Evolutionary conservation across 345 rosid genomes (phyloP), one percentile per base, ranked within the genome.

Genomic region (Excoecaria agallocha): DNA sequence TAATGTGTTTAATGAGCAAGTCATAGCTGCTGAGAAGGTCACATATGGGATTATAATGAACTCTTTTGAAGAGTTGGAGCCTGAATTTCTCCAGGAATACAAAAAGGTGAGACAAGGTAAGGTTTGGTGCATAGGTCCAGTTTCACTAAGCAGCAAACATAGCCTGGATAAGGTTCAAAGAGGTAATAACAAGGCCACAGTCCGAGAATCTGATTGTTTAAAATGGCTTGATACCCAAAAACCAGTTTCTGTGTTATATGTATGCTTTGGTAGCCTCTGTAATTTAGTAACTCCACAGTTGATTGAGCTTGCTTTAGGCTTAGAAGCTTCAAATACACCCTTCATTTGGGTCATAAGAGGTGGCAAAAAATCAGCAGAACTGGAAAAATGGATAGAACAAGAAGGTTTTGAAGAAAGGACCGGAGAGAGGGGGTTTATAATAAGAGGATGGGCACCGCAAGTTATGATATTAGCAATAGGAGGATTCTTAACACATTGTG

Each of bases 401-500:
- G 38, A 49, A 22, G 78, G 78, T 13, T 60, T 68, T 6, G 60
- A 68, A 48, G 69, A 68, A 8, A 75, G 73, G 35, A 68, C 19
- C 0, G 22, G 38, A 22, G 78, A n/a, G 30, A 74, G 78, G 67
- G 66, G 72, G 22, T 48, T 75, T 25, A 6, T 74, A 55, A 46
- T 55, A 24, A 4, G 64, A 38, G 77, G 66, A 8, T 74, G 77
- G 77, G 77, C 66, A 55, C 71, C 77, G 11, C 77, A 74, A 74
- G 37, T 74, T 10, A 56, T 19, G 6, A 57, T 74, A 45, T 43
- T 74, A 24, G 46, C 77, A 25, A 46, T 66, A 22, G 77, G 77
- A 57, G 71, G 77, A 62, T 57, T 19, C 60, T 52, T 68, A 67
- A 74, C 46, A 22, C 61, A 57, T 57, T 57, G 61, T 22, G 61